Conservation (phyloP, 768 basidiomycete genomes). For the Termitomyces titanicus region DNA sequence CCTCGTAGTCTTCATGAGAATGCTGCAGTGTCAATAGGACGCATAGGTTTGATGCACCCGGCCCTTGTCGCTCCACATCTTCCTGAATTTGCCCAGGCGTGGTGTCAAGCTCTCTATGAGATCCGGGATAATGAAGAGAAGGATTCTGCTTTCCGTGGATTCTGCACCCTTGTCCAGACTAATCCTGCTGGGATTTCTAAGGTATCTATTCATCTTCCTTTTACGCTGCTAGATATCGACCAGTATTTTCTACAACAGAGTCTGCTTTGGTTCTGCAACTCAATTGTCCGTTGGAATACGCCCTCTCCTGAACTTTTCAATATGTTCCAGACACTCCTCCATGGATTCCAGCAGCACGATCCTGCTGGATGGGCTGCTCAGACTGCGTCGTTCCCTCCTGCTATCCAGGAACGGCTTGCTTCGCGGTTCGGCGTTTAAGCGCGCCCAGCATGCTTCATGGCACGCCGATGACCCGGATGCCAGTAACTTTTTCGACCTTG, state of each 20-base stretch:
- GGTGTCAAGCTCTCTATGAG: constrained; percentile 97
- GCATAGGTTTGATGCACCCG: constrained; percentile 93
- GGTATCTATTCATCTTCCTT: constrained; percentile 41
- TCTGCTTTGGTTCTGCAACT: constrained; percentile 96
- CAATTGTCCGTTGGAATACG: constrained; percentile 91
- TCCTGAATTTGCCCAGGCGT: constrained; percentile 87
- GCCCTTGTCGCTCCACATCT: constrained; percentile 84
- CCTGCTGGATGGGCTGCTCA: constrained; percentile 83
- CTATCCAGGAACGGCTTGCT: constrained; percentile 83
- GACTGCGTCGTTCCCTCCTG: constrained; percentile 79
- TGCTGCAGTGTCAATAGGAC: constrained; percentile 96
- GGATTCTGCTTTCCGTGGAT: constrained; percentile 96
- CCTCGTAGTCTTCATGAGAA: constrained; percentile 96
- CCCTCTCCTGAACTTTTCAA: constrained; percentile 88
- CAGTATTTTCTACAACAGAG: constrained; percentile 47
- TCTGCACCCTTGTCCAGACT: constrained; percentile 92
- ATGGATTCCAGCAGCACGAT: constrained; percentile 88
- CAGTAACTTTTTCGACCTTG: background rate
- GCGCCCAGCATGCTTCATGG: background rate
- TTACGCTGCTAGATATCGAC: background rate
- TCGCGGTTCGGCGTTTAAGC: constrained; percentile 82
- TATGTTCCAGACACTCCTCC: constrained; percentile 91
- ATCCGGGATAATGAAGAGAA: constrained; percentile 99
- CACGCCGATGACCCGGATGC: background rate
- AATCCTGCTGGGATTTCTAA: constrained; percentile 94